Base-by-base conservation (phyloP, 306 rosid genomes). In the Boehmeria nivea region DNA sequence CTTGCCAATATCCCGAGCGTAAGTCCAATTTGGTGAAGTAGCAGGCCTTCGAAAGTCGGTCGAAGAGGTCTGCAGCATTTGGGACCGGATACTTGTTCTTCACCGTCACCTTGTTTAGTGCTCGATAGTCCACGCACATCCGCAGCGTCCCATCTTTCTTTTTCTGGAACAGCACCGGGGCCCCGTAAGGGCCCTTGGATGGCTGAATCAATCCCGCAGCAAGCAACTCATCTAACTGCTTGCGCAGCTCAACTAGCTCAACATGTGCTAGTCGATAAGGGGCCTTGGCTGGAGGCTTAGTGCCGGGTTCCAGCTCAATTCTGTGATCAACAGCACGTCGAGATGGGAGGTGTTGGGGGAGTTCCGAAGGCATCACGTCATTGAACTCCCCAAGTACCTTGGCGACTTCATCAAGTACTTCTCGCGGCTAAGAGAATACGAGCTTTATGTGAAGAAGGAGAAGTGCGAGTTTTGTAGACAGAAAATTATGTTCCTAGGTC, bases 401-500 rank as follows among this genome's bases (percentile, higher is more conserved):
- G n/a, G n/a, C n/a, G n/a, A n/a, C n/a, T n/a, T n/a, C 44, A 13
- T 2, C 13, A 9, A 9, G 46, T 47, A 6, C n/a, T 45, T 45
- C n/a, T 31, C 34, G 0, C 5, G 15, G 33, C 38, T 46, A 1
- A 61, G 66, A 20, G 57, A 61, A 20, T 1, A 46, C 10, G 13
- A 33, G 14, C 39, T 61, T 3, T 46, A 10, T 48, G 66, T 61
- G 15, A 61, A 61, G 46, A 61, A 33, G 55, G 66, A 46, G 12
- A 61, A 61, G 0, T 60, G 65, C 1, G 43, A 46, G 15, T 61
- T 46, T 28, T 61, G 22, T 20, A 4, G 18, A 6, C 9, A 19
- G 5, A n/a, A 47, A 6, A 11, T 61, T 2, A 48, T 28, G 34
- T 61, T 48, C 37, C 8, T 61, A 8, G 64, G 64, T 2, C 64